These are phyloP conservation scores for Oxyria digyna DNA, from an alignment of 148 eudicot species.

Conservation along the genomic window DNA sequence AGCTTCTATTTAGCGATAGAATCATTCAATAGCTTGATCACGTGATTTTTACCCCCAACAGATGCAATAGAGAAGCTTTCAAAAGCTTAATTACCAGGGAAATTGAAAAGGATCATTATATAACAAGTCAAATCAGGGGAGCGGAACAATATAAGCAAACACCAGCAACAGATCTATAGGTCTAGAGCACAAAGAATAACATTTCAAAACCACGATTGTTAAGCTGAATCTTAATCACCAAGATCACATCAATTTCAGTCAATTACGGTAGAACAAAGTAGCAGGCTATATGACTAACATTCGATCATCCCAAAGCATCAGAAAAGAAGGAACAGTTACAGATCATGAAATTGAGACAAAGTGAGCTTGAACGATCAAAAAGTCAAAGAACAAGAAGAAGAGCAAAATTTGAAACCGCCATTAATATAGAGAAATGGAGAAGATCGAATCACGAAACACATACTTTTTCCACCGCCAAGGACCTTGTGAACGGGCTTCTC, in stretches of 20 bases:
- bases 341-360: not conserved
- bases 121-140: not conserved
- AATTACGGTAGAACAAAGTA: not conserved
- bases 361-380: not conserved
- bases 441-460: constrained; percentile 5
- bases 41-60: not conserved
- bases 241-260: not conserved
- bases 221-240: not conserved
- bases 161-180: constrained; percentile 7
- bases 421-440: not conserved
- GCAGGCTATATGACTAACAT: not conserved
- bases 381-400: not conserved
- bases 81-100: not conserved
- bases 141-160: not conserved
- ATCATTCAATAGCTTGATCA: not conserved
- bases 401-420: not conserved
- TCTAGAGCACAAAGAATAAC: not conserved
- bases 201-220: not conserved
- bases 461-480: constrained; percentile 84
- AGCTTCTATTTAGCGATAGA: too few species aligned
- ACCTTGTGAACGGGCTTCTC: constrained; percentile 68
- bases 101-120: not conserved
- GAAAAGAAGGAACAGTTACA: not conserved
- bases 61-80: not conserved
- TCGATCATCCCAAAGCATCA: not conserved